Percentiles rank a stretch among this genome's conserved stretches.
These are phyloP conservation scores for Penicillium corylophilum DNA, from an alignment of 2,329 filamentous ascomycete species.

Conservation along the genomic window DNA sequence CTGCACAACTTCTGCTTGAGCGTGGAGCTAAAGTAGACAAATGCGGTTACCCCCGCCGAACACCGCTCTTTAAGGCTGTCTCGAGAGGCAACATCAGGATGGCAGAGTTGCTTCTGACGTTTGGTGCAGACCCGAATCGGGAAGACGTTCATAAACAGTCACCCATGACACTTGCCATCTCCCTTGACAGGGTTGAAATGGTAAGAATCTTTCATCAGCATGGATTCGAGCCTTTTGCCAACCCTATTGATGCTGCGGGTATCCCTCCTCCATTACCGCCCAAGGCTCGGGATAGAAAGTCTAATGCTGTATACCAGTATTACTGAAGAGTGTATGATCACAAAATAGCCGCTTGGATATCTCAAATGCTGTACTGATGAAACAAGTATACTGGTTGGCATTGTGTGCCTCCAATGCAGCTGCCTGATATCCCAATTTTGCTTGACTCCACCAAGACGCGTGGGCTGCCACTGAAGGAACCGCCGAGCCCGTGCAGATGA, in stretches of 20 bases:
- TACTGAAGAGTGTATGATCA: not conserved
- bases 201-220: conserved; percentile 3
- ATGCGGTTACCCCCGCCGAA: conserved; percentile 3
- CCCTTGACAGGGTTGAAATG: not conserved
- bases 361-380: too few relatives aligned
- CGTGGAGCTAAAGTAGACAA: conserved; percentile 11
- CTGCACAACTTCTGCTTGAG: conserved; percentile 12
- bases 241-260: not conserved
- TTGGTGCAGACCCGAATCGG: conserved; percentile 11
- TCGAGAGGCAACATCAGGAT: conserved; percentile 1
- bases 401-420: conserved; percentile 3
- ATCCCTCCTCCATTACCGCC: not conserved
- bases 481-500: too few relatives aligned
- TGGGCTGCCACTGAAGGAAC: conserved; percentile 7
- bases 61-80: conserved; percentile 17
- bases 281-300: not conserved
- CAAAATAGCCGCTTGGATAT: not conserved
- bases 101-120: conserved; percentile 10
- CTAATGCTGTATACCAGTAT: not conserved
- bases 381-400: not conserved
- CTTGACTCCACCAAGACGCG: not conserved
- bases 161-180: conserved; percentile 2
- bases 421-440: conserved; percentile 8
- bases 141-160: conserved; percentile 6
- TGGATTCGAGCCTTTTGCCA: not conserved